Conservation (phyloP, 2,329 filamentous ascomycete species). For the Alternaria metachromatica region DNA sequence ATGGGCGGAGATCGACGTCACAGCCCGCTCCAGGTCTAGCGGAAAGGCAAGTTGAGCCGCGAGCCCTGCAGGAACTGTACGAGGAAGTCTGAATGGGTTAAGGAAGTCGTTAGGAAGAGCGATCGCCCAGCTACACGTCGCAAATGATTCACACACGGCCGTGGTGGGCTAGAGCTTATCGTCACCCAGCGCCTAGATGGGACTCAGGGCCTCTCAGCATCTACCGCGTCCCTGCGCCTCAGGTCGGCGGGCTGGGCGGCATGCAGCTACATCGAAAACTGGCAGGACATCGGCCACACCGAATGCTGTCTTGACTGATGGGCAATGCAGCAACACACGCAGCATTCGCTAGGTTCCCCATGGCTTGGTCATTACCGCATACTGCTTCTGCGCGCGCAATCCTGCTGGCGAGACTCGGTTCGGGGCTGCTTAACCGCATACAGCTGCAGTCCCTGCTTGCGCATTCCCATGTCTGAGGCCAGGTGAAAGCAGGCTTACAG, state of each 20-base stretch:
- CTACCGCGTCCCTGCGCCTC: not conserved
- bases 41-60: slow-evolving; percentile 5
- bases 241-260: not conserved
- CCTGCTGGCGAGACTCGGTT: slow-evolving; percentile 21
- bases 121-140: not conserved
- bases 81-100: not conserved
- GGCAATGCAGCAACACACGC: not conserved
- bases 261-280: not conserved
- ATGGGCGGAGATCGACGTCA: slow-evolving; percentile 20
- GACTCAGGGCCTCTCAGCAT: not conserved
- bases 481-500: slow-evolving; percentile 15
- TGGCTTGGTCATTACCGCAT: slow-evolving; percentile 14
- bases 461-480: not conserved
- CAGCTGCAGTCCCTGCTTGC: slow-evolving; percentile 10
- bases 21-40: slow-evolving; percentile 1
- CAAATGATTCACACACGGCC: not conserved
- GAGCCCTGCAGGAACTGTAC: not conserved
- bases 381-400: slow-evolving; percentile 9
- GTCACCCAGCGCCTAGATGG: not conserved
- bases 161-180: not conserved
- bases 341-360: not conserved
- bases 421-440: slow-evolving; percentile 19
- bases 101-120: slow-evolving; percentile 1
- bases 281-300: not conserved
- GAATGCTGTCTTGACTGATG: not conserved